phyloP scores from a whole-genome alignment of 768 basidiomycete species.

The Suillus sp. region DNA sequence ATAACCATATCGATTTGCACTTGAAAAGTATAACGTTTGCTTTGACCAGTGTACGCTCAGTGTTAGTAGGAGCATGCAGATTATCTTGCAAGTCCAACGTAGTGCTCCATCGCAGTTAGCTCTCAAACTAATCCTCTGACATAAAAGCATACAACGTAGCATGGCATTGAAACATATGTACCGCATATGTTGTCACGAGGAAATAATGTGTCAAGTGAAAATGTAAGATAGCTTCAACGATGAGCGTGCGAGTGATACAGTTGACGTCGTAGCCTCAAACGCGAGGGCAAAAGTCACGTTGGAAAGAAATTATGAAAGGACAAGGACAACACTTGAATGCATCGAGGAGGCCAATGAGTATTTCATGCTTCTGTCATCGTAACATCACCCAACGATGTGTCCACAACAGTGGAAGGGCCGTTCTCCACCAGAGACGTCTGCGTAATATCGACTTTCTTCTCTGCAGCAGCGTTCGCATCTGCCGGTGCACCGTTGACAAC shows the following conservation, averaged over 20 bases:
- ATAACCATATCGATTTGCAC: background rate
- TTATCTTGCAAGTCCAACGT: background rate
- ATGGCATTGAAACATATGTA: conserved; percentile 8
- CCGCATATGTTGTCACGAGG: conserved; percentile 28
- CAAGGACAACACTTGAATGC: conserved; percentile 12
- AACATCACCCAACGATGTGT: conserved; percentile 36
- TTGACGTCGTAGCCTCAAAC: conserved; percentile 7
- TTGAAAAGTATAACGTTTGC: background rate
- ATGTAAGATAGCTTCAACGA: conserved; percentile 10
- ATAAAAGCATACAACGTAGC: conserved; percentile 1
- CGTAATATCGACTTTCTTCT: conserved; percentile 21
- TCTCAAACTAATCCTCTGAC: background rate
- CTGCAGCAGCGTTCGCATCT: conserved; percentile 23
- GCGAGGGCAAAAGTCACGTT: conserved; percentile 1
- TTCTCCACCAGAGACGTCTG: conserved; percentile 29
- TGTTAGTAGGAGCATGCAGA: background rate
- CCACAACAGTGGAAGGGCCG: conserved; percentile 34
- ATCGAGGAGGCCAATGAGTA: conserved; percentile 1
- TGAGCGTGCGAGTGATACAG: conserved; percentile 4
- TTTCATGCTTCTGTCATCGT: conserved; percentile 44
- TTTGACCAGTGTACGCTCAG: background rate
- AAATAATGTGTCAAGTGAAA: conserved; percentile 12
- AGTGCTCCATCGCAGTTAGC: background rate
- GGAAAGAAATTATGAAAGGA: conserved; percentile 13
- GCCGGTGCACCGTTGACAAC: conserved; percentile 28